Percentiles rank a stretch among this genome's conserved stretches.
phyloP scores from a whole-genome alignment of 78 protist genomes.

The Polysphondylium violaceum region DNA sequence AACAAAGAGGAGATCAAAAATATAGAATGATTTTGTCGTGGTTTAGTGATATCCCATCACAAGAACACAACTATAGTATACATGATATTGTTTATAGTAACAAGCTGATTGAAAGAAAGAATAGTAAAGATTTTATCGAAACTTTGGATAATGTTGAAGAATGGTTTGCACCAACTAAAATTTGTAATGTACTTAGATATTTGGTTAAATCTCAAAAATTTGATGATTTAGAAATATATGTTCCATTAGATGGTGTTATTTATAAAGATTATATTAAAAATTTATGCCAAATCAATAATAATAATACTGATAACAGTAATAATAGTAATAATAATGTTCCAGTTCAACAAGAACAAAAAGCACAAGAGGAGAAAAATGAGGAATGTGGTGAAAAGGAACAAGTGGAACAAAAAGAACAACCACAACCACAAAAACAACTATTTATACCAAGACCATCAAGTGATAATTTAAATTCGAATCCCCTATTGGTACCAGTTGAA shows the following conservation, averaged over 20 bases:
- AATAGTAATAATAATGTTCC: neutral
- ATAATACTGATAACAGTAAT: too few species aligned
- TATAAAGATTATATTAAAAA: conserved; percentile 49
- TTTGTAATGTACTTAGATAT: conserved; percentile 45
- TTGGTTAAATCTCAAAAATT: conserved; percentile 14
- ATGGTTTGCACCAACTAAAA: conserved; percentile 79
- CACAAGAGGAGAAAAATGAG: neutral
- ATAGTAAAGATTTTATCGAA: neutral
- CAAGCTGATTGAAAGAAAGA: conserved; percentile 13
- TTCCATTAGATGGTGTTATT: conserved; percentile 68
- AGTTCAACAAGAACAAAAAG: neutral
- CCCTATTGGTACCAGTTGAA: neutral
- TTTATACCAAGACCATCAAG: conserved; percentile 1
- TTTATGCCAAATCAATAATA: neutral
- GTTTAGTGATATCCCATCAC: conserved; percentile 60
- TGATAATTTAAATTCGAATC: neutral
- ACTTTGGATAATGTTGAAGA: conserved; percentile 28
- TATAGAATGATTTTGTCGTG: conserved; percentile 31
- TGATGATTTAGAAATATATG: conserved; percentile 35
- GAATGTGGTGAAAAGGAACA: neutral
- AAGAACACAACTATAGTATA: conserved; percentile 28
- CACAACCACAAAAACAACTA: neutral
- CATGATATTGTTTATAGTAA: conserved; percentile 71
- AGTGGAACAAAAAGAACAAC: neutral
- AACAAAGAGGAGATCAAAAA: conserved; percentile 17